Evolutionary conservation across 148 eudicot genomes (phyloP), one percentile per base, ranked within the genome.

Genomic region (Nyssa sinensis): DNA sequence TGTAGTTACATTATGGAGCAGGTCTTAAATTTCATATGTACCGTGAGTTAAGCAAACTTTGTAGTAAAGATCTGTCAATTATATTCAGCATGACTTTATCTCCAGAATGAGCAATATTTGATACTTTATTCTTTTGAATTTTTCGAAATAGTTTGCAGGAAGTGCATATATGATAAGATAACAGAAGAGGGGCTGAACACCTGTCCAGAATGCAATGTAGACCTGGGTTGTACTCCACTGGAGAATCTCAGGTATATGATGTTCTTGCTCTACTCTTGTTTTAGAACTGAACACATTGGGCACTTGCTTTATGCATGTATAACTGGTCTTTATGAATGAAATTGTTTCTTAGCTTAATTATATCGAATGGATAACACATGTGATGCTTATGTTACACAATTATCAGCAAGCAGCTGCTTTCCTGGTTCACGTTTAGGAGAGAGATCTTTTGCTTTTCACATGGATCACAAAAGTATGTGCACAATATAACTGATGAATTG

Each of bases 231-330:
- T 75, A 6, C 37, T 30, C 78, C 78, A 58, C 28, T 75, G 57
- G 60, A 75, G 17, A 67, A 67, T 23, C 66, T 75, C 27, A 75
- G 78, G 78, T 75, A 67, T 41, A 19, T 39, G 28, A 9, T 53
- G 1, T 35, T 66, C 17, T 24, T 25, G 4, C 25, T 55, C 24
- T 55, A 55, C 24, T n/a, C 1, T 17, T n/a, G 25, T 55, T 55
- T 55, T 49, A n/a, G 57, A 1, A 1, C 59, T 17, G 1, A n/a
- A 5, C 25, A 55, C 24, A n/a, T 55, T n/a, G n/a, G n/a, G n/a
- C n/a, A n/a, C n/a, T n/a, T n/a, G n/a, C n/a, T n/a, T n/a, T n/a
- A n/a, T n/a, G n/a, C n/a, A n/a, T n/a, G n/a, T n/a, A n/a, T n/a
- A n/a, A n/a, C n/a, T n/a, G n/a, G n/a, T n/a, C n/a, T n/a, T n/a